Evolutionary conservation across 345 rosid species (phyloP).

Genomic region (Combretum micranthum): DNA sequence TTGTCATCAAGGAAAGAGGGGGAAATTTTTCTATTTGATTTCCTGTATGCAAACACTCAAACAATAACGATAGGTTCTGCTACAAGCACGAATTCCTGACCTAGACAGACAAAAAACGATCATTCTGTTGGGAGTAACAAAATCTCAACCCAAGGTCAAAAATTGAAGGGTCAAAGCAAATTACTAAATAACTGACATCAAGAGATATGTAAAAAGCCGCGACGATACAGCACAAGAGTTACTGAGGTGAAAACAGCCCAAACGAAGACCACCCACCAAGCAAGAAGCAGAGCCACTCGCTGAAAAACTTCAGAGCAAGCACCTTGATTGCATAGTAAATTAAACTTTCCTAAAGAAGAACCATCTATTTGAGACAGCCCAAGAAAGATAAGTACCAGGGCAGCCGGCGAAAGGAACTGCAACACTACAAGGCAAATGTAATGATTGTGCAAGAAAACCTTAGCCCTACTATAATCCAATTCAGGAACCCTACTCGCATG

Average conservation of each 20-base stretch:
- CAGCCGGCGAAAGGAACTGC: conserved; percentile 67
- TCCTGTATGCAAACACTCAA: too few species aligned
- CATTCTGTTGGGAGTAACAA: too few species aligned
- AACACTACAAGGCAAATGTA: conserved; percentile 64
- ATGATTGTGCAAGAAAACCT: conserved; percentile 88
- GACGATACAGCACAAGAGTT: conserved; percentile 58
- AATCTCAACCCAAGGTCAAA: background rate
- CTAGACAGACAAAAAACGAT: too few species aligned
- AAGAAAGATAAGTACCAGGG: conserved; percentile 53
- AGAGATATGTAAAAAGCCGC: conserved; percentile 58
- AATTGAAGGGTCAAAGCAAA: conserved; percentile 1
- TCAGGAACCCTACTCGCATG: conserved; percentile 86
- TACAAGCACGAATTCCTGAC: too few species aligned
- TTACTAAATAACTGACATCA: conserved; percentile 18
- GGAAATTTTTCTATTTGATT: too few species aligned
- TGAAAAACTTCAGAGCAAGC: conserved; percentile 47
- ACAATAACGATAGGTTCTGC: too few species aligned
- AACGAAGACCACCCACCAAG: conserved; percentile 87
- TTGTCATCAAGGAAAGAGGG: too few species aligned
- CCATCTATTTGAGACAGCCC: conserved; percentile 59
- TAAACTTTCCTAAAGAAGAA: conserved; percentile 29
- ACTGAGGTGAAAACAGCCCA: conserved; percentile 56
- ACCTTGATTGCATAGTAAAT: conserved; percentile 36
- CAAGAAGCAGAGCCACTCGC: conserved; percentile 55
- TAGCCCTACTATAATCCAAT: conserved; percentile 83